Evolutionary conservation across 805 yeast species (phyloP).

Genomic region (Ogataea methylovora): DNA sequence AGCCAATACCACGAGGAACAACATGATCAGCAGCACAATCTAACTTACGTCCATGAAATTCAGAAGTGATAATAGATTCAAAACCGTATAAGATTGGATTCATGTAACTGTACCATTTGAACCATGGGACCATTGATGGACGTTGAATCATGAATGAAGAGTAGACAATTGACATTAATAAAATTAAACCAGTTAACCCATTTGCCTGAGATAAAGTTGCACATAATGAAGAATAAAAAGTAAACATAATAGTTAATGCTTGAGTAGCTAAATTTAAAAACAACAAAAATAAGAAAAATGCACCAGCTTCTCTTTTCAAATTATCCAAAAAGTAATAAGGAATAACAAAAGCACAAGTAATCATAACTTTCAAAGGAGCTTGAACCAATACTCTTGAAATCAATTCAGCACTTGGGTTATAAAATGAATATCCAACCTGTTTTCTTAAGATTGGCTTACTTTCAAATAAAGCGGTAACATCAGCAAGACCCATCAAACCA

Average conservation of each 20-base stretch:
- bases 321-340: conserved; percentile 46
- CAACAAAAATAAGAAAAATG: conserved; percentile 42
- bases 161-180: conserved; percentile 45
- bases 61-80: conserved; percentile 52
- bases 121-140: conserved; percentile 55
- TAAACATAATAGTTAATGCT: conserved; percentile 44
- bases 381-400: conserved; percentile 49
- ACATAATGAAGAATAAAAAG: conserved; percentile 42
- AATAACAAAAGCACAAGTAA: conserved; percentile 39
- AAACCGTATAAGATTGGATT: conserved; percentile 42
- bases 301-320: conserved; percentile 44
- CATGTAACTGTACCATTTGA: conserved; percentile 45
- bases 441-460: conserved; percentile 58
- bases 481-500: conserved; percentile 55
- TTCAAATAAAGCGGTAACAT: conserved; percentile 49
- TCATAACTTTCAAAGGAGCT: conserved; percentile 47
- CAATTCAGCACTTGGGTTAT: conserved; percentile 62
- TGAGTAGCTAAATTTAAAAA: conserved; percentile 33
- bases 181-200: conserved; percentile 47
- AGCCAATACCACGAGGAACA: conserved; percentile 50
- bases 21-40: conserved; percentile 33
- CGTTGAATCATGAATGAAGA: conserved; percentile 60
- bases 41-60: conserved; percentile 48
- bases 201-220: conserved; percentile 48
- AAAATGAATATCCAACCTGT: conserved; percentile 56